Base-by-base conservation (phyloP, 2,329 filamentous ascomycete species). In the Botrytis paeoniae region DNA sequence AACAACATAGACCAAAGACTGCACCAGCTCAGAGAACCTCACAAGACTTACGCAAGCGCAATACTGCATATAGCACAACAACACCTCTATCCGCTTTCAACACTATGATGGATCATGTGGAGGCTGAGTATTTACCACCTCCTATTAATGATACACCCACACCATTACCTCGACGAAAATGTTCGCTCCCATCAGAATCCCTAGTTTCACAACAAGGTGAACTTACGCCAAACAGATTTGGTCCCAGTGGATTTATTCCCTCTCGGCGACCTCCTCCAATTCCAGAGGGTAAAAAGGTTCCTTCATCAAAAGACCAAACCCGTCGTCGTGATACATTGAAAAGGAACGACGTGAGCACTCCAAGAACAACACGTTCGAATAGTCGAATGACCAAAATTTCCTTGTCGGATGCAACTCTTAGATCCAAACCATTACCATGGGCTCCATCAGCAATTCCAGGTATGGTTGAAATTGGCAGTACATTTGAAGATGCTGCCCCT, bases 21-120 rank as follows among this genome's bases (percentile, higher is more conserved):
- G 74, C 76, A 35, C 74, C 76, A 35, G 43, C 73, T n/a, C 69
- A 61, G 25, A 48, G 37, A 41, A 71, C 25, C 39, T 61, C 29
- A n/a, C 61, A 48, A 65, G 37, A 63, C 41, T 14, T 41, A 29
- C 22, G 45, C 64, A 64, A 71, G 59, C 65, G 43, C 61, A 54
- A 9, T 54, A 68, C 37, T 51, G 57, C 14, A 14, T 70, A 54
- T 29, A 39, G 32, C n/a, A 29, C 25, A 14, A 63, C 32, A 8
- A 77, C 74, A 35, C 75, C 77, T 4, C 64, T 76, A n/a, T 78
- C 76, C 25, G 45, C 74, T 10, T 78, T 78, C 72, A 77, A 77
- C 51, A 69, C 73, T 25, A 69, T 74, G 59, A 73, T 73, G 72
- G 72, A 73, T 64, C 59, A 48, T 20, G 57, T 39, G 20, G 68